Conservation (phyloP, 176 grass and related monocot genomes). For the Miscanthus lutarioriparius region DNA sequence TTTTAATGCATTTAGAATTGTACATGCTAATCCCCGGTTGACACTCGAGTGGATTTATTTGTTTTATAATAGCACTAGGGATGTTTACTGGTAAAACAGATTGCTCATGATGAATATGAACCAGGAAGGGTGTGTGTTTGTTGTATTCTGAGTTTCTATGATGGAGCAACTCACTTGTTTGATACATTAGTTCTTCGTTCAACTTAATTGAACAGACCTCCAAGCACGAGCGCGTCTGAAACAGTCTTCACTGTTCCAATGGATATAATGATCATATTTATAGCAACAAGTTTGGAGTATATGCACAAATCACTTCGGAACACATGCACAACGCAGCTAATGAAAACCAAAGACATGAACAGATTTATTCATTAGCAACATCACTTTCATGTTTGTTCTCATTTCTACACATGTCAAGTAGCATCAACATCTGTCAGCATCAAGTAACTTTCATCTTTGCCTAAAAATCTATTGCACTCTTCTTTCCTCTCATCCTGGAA, state of each 20-base stretch:
- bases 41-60: slow-evolving; percentile 11
- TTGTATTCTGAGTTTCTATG: background rate
- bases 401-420: background rate
- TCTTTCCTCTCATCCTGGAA: slow-evolving; percentile 20
- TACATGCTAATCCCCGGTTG: slow-evolving; percentile 4
- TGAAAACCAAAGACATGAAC: background rate
- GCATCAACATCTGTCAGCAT: background rate
- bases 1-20: background rate
- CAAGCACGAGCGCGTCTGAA: background rate
- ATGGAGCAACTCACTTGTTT: background rate
- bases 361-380: background rate
- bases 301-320: background rate
- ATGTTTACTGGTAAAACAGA: background rate
- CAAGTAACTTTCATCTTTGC: background rate
- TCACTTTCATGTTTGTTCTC: background rate
- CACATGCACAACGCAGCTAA: background rate
- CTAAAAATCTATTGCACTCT: slow-evolving; percentile 25
- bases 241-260: background rate
- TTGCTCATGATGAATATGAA: slow-evolving; percentile 1
- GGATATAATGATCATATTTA: background rate
- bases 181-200: background rate
- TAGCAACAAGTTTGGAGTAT: background rate
- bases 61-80: background rate
- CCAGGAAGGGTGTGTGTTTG: background rate
- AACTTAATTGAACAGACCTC: background rate